phyloP scores from a whole-genome alignment of 805 yeast genomes.

The Lipomyces spencermartinsiae region DNA sequence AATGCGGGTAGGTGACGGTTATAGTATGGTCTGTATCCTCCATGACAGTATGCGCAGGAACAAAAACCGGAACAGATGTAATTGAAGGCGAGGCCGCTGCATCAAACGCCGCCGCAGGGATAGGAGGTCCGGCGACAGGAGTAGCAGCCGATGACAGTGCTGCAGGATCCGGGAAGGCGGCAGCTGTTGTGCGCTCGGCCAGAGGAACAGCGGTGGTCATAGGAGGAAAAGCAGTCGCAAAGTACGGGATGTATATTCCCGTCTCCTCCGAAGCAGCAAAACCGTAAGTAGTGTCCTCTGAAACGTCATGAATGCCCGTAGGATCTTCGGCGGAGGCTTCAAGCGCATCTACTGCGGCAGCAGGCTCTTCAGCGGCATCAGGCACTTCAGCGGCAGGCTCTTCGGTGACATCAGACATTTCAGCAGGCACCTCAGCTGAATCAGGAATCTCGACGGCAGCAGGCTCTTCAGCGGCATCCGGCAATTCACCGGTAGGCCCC shows the following conservation, averaged over 20 bases:
- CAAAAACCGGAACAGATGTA: constrained; percentile 31
- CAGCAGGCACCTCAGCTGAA: background rate
- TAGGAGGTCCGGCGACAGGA: constrained; percentile 3
- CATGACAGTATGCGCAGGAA: constrained; percentile 29
- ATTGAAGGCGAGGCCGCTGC: constrained; percentile 8
- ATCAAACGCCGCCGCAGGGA: constrained; percentile 15
- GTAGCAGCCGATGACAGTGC: constrained; percentile 22
- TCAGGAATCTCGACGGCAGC: constrained; percentile 8
- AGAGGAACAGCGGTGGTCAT: constrained; percentile 17
- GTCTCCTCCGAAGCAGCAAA: constrained; percentile 31
- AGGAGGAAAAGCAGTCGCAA: constrained; percentile 19
- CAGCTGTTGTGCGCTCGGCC: constrained; percentile 23
- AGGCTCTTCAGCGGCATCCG: constrained; percentile 37
- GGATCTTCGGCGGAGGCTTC: constrained; percentile 5
- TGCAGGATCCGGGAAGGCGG: constrained; percentile 17
- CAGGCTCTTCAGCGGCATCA: background rate
- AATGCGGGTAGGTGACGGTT: constrained; percentile 33
- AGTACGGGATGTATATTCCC: constrained; percentile 12
- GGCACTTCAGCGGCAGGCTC: constrained; percentile 5
- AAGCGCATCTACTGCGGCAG: background rate
- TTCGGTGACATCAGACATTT: background rate
- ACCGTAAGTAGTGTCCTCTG: constrained; percentile 23
- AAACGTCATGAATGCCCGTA: constrained; percentile 19
- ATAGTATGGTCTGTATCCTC: constrained; percentile 21
- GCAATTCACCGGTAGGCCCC: constrained; percentile 11